These are phyloP conservation scores for Hippophae tibetana DNA, from an alignment of 306 rosid species.

Conservation along the genomic window DNA sequence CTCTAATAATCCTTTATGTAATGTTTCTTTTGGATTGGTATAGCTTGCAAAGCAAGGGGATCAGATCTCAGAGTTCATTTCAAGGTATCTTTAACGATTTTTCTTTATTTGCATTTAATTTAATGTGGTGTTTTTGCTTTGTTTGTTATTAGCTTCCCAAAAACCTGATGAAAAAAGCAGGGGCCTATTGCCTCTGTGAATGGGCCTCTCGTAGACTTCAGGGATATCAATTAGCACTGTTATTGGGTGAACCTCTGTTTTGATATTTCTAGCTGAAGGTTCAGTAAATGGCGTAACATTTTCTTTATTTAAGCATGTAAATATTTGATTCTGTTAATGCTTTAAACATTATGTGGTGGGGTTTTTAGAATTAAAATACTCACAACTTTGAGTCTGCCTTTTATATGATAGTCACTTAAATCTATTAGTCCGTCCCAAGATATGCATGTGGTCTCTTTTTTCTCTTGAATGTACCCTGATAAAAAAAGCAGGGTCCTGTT, in stretches of 20 bases:
- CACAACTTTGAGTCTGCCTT: no score
- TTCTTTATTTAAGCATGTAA: not conserved
- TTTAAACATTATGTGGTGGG: not conserved
- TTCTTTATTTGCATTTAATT: not conserved
- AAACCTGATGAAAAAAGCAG: constrained; percentile 23
- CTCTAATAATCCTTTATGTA: not conserved
- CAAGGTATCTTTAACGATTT: constrained; percentile 40
- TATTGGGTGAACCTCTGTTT: constrained; percentile 20
- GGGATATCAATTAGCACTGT: constrained; percentile 15
- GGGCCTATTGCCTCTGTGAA: constrained; percentile 41
- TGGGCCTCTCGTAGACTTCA: constrained; percentile 40
- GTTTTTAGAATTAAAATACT: not conserved
- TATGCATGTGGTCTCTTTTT: not conserved
- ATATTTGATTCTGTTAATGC: not conserved
- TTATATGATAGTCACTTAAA: no score
- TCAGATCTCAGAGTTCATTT: constrained; percentile 87
- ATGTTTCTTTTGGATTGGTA: constrained; percentile 1
- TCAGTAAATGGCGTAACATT: constrained; percentile 16
- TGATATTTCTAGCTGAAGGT: constrained; percentile 12
- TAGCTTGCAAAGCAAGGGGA: constrained; percentile 98
- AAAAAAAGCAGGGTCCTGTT: constrained; percentile 37
- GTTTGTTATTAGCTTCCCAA: not conserved
- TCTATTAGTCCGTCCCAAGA: not conserved
- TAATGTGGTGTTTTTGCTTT: not conserved
- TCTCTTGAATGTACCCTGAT: constrained; percentile 9